Conservation (phyloP, 306 rosid genomes). For the apple (Malus domestica) region DNA sequence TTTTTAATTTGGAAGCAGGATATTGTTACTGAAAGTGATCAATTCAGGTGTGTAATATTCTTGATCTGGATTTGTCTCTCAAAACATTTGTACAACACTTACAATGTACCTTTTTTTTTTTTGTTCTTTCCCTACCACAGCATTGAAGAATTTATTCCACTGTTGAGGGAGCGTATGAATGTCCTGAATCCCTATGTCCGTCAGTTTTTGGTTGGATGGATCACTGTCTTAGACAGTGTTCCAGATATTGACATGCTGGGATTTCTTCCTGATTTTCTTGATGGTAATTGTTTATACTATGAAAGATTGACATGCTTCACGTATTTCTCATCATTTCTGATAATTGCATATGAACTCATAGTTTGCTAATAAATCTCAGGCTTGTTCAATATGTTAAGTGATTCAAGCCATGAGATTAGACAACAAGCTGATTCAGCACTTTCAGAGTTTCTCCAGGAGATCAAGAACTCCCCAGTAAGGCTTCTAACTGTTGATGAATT, state of each 20-base stretch:
- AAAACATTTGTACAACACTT: not conserved
- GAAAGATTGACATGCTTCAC: not conserved
- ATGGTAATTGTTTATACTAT: conserved; percentile 39
- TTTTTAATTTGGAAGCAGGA: conserved; percentile 67
- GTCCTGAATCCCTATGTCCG: conserved; percentile 96
- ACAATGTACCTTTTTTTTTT: conserved; percentile 9
- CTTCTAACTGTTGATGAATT: conserved; percentile 13
- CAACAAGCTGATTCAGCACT: conserved; percentile 99
- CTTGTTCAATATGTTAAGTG: conserved; percentile 95
- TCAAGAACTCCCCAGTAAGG: conserved; percentile 98
- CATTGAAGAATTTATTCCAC: conserved; percentile 95
- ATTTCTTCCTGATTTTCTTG: conserved; percentile 90
- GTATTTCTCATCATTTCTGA: not conserved
- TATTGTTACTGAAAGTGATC: conserved; percentile 98
- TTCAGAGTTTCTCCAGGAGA: conserved; percentile 97
- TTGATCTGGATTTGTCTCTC: not conserved
- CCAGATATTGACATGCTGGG: conserved; percentile 99
- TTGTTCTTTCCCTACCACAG: conserved; percentile 34
- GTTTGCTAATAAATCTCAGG: conserved; percentile 49
- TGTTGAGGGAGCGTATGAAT: conserved; percentile 99
- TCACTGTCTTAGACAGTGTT: conserved; percentile 94
- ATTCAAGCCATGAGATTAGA: conserved; percentile 91
- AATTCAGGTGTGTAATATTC: conserved; percentile 73
- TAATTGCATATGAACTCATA: conserved; percentile 18
- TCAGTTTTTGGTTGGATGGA: conserved; percentile 99